These are phyloP conservation scores for Westerdykella ornata DNA, from an alignment of 2,329 filamentous ascomycete species.

Conservation along the genomic window DNA sequence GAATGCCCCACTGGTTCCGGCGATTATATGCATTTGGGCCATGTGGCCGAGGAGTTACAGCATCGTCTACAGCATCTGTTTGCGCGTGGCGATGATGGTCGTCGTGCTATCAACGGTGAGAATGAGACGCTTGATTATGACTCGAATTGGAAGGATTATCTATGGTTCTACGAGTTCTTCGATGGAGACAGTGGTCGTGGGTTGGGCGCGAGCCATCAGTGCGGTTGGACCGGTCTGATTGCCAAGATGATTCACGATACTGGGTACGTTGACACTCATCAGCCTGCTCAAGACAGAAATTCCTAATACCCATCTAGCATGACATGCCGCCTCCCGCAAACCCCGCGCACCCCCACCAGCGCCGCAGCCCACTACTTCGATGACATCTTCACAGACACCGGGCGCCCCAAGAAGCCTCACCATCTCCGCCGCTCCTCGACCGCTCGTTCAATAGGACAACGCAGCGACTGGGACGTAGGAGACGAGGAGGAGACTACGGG, in stretches of 20 bases:
- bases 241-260: slow-evolving; percentile 98
- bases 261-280: slow-evolving; percentile 55
- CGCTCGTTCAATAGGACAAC: slow-evolving; percentile 71
- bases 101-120: slow-evolving; percentile 79
- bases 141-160: slow-evolving; percentile 82
- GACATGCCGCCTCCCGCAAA: slow-evolving; percentile 86
- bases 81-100: slow-evolving; percentile 73
- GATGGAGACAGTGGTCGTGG: slow-evolving; percentile 87
- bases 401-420: slow-evolving; percentile 41
- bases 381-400: slow-evolving; percentile 63
- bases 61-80: slow-evolving; percentile 91
- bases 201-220: slow-evolving; percentile 87
- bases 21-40: slow-evolving; percentile 90
- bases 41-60: slow-evolving; percentile 91
- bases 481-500: slow-evolving; percentile 24
- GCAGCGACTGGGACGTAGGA: slow-evolving; percentile 62
- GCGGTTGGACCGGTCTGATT: slow-evolving; percentile 91
- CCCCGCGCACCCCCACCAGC: slow-evolving; percentile 75
- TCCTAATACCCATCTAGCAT: slow-evolving; percentile 52
- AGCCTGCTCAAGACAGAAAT: background rate
- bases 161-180: slow-evolving; percentile 98
- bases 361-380: slow-evolving; percentile 94
- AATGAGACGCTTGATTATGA: slow-evolving; percentile 86
- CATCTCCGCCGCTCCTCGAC: slow-evolving; percentile 72
- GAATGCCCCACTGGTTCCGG: slow-evolving; percentile 92